Percentiles rank a stretch among this genome's conserved stretches.
phyloP scores from a whole-genome alignment of 2,329 filamentous ascomycete species.

The Chalara sp. region DNA sequence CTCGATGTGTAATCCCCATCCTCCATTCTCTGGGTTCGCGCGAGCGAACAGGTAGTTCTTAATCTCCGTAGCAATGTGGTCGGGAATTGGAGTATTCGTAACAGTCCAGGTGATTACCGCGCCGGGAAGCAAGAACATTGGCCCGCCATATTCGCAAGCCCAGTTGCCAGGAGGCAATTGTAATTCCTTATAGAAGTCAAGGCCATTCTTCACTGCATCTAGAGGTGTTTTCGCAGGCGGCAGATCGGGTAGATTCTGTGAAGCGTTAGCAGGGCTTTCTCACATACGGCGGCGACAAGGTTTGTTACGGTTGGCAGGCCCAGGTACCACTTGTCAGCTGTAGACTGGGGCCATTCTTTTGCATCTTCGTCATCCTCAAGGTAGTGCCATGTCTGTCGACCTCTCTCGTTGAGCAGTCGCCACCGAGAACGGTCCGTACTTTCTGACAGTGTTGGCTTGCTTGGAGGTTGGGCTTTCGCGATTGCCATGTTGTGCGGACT shows the following conservation, averaged over 20 bases:
- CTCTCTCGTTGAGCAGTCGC: slow-evolving; percentile 76
- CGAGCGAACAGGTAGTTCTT: slow-evolving; percentile 86
- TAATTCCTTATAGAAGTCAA: slow-evolving; percentile 82
- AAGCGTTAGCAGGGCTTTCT: slow-evolving; percentile 9
- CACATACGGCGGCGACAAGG: neutral
- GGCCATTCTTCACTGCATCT: slow-evolving; percentile 72
- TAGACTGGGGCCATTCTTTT: slow-evolving; percentile 75
- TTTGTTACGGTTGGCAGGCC: slow-evolving; percentile 66
- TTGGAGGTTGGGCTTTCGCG: slow-evolving; percentile 17
- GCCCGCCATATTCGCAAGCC: slow-evolving; percentile 96
- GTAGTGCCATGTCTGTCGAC: slow-evolving; percentile 92
- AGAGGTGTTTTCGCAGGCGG: slow-evolving; percentile 65
- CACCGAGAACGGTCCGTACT: slow-evolving; percentile 77
- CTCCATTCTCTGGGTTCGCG: slow-evolving; percentile 81
- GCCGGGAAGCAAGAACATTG: slow-evolving; percentile 89
- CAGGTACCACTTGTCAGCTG: slow-evolving; percentile 84
- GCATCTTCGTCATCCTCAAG: slow-evolving; percentile 64
- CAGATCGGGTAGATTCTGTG: slow-evolving; percentile 67
- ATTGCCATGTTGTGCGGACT: neutral
- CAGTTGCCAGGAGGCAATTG: slow-evolving; percentile 88
- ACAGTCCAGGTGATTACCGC: slow-evolving; percentile 81
- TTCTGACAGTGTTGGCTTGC: slow-evolving; percentile 40
- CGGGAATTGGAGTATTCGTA: slow-evolving; percentile 79
- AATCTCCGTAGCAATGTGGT: slow-evolving; percentile 77
- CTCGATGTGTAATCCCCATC: slow-evolving; percentile 95